Percentiles rank a stretch among this genome's conserved stretches.
These are phyloP conservation scores for Kentomonas sorsogonicus DNA, from an alignment of 208 protist species.

Conservation along the genomic window DNA sequence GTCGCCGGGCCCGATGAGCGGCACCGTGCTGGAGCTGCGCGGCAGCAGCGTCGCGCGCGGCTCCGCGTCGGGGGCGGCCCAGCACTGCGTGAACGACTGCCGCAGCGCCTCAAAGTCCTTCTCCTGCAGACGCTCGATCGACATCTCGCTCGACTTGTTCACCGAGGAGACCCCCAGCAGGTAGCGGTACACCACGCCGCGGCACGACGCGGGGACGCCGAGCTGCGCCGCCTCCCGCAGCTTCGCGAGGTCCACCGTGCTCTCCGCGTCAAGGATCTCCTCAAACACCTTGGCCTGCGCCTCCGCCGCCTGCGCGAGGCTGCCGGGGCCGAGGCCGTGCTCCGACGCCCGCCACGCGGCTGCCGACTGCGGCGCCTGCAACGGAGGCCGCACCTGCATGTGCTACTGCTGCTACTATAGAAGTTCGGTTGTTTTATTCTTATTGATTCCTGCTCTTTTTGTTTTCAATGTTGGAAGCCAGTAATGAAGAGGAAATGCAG, in stretches of 20 bases:
- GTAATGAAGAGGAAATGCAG: no score
- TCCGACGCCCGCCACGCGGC: constrained; percentile 32
- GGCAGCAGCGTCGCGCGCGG: constrained; percentile 1
- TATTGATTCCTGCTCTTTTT: no score
- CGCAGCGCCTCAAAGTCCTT: constrained; percentile 66
- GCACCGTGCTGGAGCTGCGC: not conserved
- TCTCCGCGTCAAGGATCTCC: constrained; percentile 80
- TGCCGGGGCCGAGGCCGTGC: not conserved
- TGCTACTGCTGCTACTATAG: no score
- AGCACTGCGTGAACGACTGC: constrained; percentile 32
- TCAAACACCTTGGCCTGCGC: constrained; percentile 36
- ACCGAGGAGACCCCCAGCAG: constrained; percentile 66
- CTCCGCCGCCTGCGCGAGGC: not conserved
- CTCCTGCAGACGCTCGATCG: constrained; percentile 73
- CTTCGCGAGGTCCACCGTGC: constrained; percentile 53
- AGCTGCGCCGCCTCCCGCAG: constrained; percentile 72
- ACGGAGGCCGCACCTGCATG: constrained; percentile 44
- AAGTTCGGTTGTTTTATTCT: no score
- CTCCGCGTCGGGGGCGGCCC: constrained; percentile 14
- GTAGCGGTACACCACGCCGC: constrained; percentile 79
- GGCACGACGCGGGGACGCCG: constrained; percentile 57
- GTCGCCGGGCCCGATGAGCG: constrained; percentile 9
- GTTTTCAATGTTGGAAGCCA: no score
- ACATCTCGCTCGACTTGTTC: constrained; percentile 83
- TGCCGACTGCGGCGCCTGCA: constrained; percentile 60